Percentiles rank a stretch among this genome's conserved stretches.
phyloP scores from a whole-genome alignment of 1,284 basidiomycete genomes.

The Ceratobasidium sp. region DNA sequence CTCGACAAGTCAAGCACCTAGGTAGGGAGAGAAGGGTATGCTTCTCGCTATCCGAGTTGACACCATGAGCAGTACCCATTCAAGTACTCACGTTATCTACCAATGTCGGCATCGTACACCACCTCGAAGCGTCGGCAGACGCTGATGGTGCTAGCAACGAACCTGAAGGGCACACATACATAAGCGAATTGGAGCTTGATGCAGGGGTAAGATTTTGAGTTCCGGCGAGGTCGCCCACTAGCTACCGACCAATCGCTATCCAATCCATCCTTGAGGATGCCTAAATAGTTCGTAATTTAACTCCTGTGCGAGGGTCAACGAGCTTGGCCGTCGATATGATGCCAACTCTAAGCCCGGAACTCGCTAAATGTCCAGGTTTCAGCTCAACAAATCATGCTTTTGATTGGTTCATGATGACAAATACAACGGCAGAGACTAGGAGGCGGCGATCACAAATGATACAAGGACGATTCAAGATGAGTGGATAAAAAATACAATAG shows the following conservation, averaged over 20 bases:
- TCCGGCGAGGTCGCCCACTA: background rate
- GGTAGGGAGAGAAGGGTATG: background rate
- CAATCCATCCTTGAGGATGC: background rate
- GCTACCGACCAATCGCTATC: background rate
- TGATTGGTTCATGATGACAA: background rate
- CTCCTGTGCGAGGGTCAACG: background rate
- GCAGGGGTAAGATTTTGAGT: background rate
- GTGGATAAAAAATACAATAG: slow-evolving; percentile 36
- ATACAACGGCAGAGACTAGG: background rate
- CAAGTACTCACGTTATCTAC: background rate
- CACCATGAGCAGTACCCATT: background rate
- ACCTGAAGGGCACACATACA: slow-evolving; percentile 4
- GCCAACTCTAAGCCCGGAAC: background rate
- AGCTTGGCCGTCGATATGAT: too few relatives aligned
- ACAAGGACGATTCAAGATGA: background rate
- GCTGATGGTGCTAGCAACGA: background rate
- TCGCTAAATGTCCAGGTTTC: background rate
- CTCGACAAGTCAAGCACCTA: background rate
- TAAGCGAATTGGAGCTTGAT: slow-evolving; percentile 7
- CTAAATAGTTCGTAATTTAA: background rate
- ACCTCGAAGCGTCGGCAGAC: background rate
- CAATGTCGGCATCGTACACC: background rate
- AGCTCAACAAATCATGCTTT: background rate
- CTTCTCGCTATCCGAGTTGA: slow-evolving; percentile 7
- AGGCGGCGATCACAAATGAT: slow-evolving; percentile 1